These are phyloP conservation scores for Ploettnerulaceae sp. DNA, from an alignment of 2,329 filamentous ascomycete species.

Conservation along the genomic window DNA sequence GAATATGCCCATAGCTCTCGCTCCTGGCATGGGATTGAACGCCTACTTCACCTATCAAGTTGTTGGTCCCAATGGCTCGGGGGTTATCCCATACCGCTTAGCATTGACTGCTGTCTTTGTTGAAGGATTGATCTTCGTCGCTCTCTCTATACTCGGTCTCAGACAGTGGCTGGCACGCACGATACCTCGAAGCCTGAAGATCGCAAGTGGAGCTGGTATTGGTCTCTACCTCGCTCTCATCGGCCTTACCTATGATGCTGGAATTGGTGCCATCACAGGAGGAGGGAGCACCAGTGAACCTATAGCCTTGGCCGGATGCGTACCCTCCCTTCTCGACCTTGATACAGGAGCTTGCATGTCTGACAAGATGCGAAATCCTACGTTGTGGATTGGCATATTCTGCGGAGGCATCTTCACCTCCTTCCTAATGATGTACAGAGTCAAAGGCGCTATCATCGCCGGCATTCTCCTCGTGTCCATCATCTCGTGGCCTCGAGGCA, in stretches of 20 bases:
- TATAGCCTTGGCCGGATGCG: slow-evolving; percentile 62
- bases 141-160: slow-evolving; percentile 71
- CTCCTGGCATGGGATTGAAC: slow-evolving; percentile 77
- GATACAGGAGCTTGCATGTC: slow-evolving; percentile 54
- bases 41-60: slow-evolving; percentile 78
- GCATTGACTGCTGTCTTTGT: slow-evolving; percentile 85
- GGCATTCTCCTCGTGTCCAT: slow-evolving; percentile 81
- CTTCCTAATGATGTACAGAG: slow-evolving; percentile 76
- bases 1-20: slow-evolving; percentile 67
- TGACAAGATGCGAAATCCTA: slow-evolving; percentile 75
- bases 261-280: slow-evolving; percentile 68
- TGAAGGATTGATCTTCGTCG: slow-evolving; percentile 82
- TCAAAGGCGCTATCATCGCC: slow-evolving; percentile 81
- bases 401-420: slow-evolving; percentile 77
- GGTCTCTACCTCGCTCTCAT: slow-evolving; percentile 70
- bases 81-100: slow-evolving; percentile 66
- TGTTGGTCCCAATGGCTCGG: slow-evolving; percentile 71
- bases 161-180: slow-evolving; percentile 84
- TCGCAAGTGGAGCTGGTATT: slow-evolving; percentile 81
- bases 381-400: slow-evolving; percentile 87
- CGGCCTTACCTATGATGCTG: slow-evolving; percentile 73
- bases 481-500: slow-evolving; percentile 80
- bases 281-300: slow-evolving; percentile 61
- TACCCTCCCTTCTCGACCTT: slow-evolving; percentile 14
- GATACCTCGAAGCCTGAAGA: slow-evolving; percentile 79